Evolutionary conservation across 352 stramenopile species (phyloP), one percentile per base, ranked within the genome.

Genomic region (Saprolegnia parasitica): DNA sequence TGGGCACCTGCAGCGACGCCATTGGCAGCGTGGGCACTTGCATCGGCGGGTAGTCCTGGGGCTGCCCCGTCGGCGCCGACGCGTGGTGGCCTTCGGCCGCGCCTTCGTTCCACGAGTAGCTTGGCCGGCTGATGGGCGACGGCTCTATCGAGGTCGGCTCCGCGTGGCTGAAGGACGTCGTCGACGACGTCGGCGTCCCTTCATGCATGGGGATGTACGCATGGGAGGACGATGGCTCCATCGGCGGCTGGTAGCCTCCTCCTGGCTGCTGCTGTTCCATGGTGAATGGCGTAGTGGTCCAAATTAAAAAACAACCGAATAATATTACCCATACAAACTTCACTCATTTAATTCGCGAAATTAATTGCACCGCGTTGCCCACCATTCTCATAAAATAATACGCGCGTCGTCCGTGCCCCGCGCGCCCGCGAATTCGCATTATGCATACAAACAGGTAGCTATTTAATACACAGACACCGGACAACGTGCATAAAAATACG

Each of bases 281-380:
- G 52, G 52, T 60, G 52, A 60, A 60, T 60, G 52, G 52, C 52
- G 52, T 60, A 60, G 52, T 60, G 52, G 52, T 60, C 52, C 52
- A 60, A 60, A 60, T 42, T 60, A 60, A 60, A 60, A 60, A 60
- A 60, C 24, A 16, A 16, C 16, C 35, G 52, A 35, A 60, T 49
- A 49, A 49, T 49, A 49, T n/a, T 49, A 49, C 18, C 24, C 52
- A 60, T 60, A 60, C 52, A 60, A 60, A 60, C 35, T 60, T 24
- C 52, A 49, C 18, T n/a, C 42, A 49, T 49, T n/a, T n/a, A 49
- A 49, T 49, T n/a, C 13, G 11, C 42, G 8, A 49, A 4, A n/a
- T 49, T 49, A n/a, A 49, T n/a, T 49, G 4, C n/a, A 11, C 42
- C 13, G 18, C 13, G 10, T n/a, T 49, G 1, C 10, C 18, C 42